Base-by-base conservation (phyloP, 352 stramenopile genomes). In the Globisporangium echinulatum region DNA sequence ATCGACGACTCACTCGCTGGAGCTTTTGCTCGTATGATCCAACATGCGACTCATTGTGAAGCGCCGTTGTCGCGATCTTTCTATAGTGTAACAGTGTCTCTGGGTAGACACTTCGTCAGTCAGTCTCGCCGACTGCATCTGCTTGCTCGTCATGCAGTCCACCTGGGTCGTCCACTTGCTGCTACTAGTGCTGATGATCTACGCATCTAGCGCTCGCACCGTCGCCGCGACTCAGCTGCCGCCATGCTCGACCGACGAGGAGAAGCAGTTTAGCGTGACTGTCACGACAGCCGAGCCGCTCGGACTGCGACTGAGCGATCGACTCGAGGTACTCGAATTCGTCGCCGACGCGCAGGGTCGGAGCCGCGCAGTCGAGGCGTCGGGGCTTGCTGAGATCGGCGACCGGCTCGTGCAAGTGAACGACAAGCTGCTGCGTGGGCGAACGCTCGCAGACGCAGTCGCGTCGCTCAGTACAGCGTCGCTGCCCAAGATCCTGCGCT, bases 301-400 rank as follows among this genome's bases (percentile, higher is more conserved):
- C 1, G 82, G 80, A 1, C 44, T 88, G n/a, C 70, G 79, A 25
- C 69, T 90, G 49, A 81, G 70, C 54, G 76, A 87, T 19, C 76
- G 72, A 47, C 66, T 90, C 49, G 67, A 83, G 39, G 74, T 92
- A 52, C 63, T 90, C 19, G 79, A 82, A 54, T 92, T 92, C 53
- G 58, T 87, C 39, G 63, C 66, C 2, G 78, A 90, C 54, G 63
- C 59, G 0, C 65, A 87, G 38, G 82, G 82, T 48, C 76, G 80
- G 5, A 67, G 70, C 8, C 74, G 78, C 49, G 70, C 69, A 9
- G 72, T 92, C 46, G 82, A 92, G 49, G 76, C 76, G 33, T 85
- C 74, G 0, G 78, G 75, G 1, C 59, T 88, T 14, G 79, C 79
- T 0, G 75, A 88, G 75, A 79, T 92, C n/a, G 76, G 82, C 2